Evolutionary conservation across 2,329 filamentous ascomycete species (phyloP).

Genomic region (Ilyonectria mors-panacis): DNA sequence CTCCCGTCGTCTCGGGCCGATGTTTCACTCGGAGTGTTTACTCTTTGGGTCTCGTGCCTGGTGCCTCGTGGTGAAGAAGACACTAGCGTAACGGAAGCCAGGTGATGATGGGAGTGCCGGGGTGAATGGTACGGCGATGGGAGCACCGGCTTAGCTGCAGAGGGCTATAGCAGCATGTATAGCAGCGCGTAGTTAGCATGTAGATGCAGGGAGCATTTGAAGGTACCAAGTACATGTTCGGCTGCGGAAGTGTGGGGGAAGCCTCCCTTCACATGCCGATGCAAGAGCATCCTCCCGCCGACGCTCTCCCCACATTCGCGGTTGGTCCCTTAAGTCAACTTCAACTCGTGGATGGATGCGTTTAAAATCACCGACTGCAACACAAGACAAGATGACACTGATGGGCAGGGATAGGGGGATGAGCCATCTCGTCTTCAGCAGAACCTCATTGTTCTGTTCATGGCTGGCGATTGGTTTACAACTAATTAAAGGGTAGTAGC

Average conservation of each 20-base stretch:
- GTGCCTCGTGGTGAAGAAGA: not conserved
- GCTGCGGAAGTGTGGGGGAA: conserved; percentile 19
- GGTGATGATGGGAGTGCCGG: conserved; percentile 6
- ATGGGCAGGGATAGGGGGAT: not conserved
- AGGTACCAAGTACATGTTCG: not conserved
- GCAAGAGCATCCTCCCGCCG: conserved; percentile 13
- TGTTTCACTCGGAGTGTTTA: not conserved
- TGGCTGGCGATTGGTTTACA: too few species aligned
- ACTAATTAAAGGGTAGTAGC: not conserved
- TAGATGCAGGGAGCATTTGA: not conserved
- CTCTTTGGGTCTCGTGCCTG: conserved; percentile 6
- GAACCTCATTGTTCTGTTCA: too few species aligned
- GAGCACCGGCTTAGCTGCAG: not conserved
- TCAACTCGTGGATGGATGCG: not conserved
- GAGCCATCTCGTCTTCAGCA: not conserved
- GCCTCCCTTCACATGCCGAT: conserved; percentile 25
- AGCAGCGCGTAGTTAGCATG: not conserved
- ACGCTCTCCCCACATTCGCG: conserved; percentile 6
- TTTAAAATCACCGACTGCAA: not conserved
- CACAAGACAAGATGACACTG: not conserved
- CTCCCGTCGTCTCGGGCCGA: conserved; percentile 8
- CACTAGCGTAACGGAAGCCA: not conserved
- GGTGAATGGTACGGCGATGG: not conserved
- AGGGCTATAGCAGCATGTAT: not conserved
- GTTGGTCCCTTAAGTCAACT: not conserved